Base-by-base conservation (phyloP, 495 filamentous ascomycete species). In the Penicillium canescens region DNA sequence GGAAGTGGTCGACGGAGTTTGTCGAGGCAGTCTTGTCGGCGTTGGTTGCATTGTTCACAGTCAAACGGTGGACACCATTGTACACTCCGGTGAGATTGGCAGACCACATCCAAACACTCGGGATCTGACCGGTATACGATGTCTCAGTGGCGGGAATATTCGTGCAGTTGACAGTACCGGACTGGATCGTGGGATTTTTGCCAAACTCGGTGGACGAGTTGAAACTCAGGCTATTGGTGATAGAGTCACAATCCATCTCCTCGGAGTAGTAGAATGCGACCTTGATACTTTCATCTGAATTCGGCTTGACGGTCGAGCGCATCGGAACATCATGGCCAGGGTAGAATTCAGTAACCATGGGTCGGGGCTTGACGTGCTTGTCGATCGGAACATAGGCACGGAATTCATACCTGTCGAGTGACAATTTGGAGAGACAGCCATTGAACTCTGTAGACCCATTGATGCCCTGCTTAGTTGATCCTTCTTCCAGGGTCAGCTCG, bases 311-410 rank as follows among this genome's bases (percentile, higher is more conserved):
- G 3, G 71, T 79, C 1, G 85, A 86, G 2, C 74, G 56, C 0
- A 86, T 46, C 5, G 84, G 81, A 0, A 54, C 43, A 52, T 90
- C 86, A 60, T 90, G 86, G 10, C 85, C 83, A 0, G 86, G 86
- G 0, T 64, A 45, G 56, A 90, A 84, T 39, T 75, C 71, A 31
- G 86, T 89, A 54, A 90, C 80, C 72, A 84, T 83, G 4, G 86
- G 84, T 2, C 73, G 66, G 31, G 83, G 81, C 7, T 44, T 45
- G 11, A 77, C 54, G 56, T 74, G 86, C 2, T 60, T 53, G 3
- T 63, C 52, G 6, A 69, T 70, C 1, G 82, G 85, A 4, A 89
- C 85, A 60, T 83, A 87, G 4, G 82, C 82, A 21, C 82, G 81
- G 71, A 82, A 90, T 31, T 83, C 83, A 54, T 77, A 90, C 0